Evolutionary conservation across 306 rosid species (phyloP), one percentile per base, ranked within the genome.

Genomic region (Abrus precatorius): DNA sequence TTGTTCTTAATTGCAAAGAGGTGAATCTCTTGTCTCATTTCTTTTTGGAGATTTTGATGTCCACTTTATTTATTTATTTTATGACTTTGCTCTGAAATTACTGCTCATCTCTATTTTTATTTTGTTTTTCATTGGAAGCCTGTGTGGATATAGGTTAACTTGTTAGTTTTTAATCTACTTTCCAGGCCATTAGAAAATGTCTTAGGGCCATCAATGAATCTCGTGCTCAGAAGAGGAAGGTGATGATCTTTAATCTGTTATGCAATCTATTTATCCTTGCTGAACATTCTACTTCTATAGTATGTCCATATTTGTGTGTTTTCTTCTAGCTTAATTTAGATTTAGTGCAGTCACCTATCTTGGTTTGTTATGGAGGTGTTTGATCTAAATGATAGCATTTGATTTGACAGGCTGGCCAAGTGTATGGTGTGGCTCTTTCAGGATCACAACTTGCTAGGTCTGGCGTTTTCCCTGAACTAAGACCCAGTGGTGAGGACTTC

Each of bases 201-300:
- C 88, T 89, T 5, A 90, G 99, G 86, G 97, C 98, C 84, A 93
- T 93, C 61, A 95, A 95, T 89, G 97, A 93, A 82, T 93, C 99
- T 78, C 97, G 97, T 78, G 98, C 91, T 88, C 93, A 91, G 78
- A 95, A 95, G 86, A 74, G 99, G 84, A 95, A 95, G 99, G 99
- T 95, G 79, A 79, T 83, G 76, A 57, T 57, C 83, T 82, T 77
- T 47, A 54, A 61, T 67, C 32, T 70, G 63, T 53, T 52, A 27
- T 69, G 43, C 48, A 41, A 38, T 40, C n/a, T 75, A 38, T 69
- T 73, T 60, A 28, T 77, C 70, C 66, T 52, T 57, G 62, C 67
- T 36, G 13, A 34, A 69, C 34, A 72, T 67, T 57, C 45, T 75
- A 61, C 66, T 47, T 66, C 55, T 76, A 47, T 11, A 34, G 33